A percentile compares a stretch with the other conserved stretches of the same genome.
These are phyloP conservation scores for Cladosporium halotolerans DNA, from an alignment of 2,329 filamentous ascomycete genomes.

Conservation along the genomic window DNA sequence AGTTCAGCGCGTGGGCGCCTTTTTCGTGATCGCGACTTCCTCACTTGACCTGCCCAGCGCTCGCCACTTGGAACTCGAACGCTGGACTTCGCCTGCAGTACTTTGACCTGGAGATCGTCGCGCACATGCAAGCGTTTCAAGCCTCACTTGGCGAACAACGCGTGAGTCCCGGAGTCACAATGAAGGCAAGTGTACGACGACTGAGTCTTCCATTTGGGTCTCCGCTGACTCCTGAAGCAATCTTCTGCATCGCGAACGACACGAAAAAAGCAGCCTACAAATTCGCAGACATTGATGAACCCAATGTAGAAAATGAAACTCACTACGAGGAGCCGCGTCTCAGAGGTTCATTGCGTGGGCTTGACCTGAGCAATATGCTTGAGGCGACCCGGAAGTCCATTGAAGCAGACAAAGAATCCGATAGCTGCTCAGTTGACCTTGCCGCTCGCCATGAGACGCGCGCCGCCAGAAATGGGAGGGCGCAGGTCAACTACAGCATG, in stretches of 20 bases:
- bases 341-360: not conserved
- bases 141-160: no score
- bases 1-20: no score
- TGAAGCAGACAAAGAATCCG: slow-evolving; percentile 13
- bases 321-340: slow-evolving; percentile 2
- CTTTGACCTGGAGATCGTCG: no score
- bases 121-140: no score
- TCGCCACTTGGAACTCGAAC: no score
- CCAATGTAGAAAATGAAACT: not conserved
- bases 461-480: slow-evolving; percentile 14
- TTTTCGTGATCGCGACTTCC: no score
- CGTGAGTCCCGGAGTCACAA: no score
- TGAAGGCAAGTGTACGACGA: no score
- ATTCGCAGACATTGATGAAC: not conserved
- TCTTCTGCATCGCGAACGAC: not conserved
- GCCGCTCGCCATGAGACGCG: slow-evolving; percentile 14
- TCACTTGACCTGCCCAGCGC: no score
- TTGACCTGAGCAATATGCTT: slow-evolving; percentile 6
- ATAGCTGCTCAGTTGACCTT: slow-evolving; percentile 4
- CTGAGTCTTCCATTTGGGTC: no score
- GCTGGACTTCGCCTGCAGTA: no score
- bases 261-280: not conserved
- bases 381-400: not conserved
- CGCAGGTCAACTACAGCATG: slow-evolving; percentile 14
- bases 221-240: not conserved